Evolutionary conservation across 2,329 filamentous ascomycete species (phyloP), one percentile per base, ranked within the genome.

Genomic region (Dryadomyces quercivorus): DNA sequence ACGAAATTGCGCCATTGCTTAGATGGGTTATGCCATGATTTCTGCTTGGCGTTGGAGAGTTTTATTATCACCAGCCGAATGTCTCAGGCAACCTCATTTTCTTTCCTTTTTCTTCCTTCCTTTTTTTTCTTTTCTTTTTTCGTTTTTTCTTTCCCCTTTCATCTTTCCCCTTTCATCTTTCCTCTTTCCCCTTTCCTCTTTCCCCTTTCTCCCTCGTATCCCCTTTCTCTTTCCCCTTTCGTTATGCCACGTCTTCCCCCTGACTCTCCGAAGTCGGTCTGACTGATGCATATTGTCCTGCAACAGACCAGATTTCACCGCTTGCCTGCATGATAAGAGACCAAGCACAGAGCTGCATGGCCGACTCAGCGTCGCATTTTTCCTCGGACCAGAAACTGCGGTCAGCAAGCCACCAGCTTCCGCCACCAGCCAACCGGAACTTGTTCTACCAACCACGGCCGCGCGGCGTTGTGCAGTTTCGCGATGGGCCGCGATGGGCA

Each of bases 301-400:
- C 21, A 9, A 26, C 26, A 34, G 21, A 26, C 12, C 13, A 21
- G 20, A 26, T 15, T 47, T 47, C 21, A 48, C 46, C 46, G 26
- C 46, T n/a, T 34, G 46, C 46, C 36, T 48, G 46, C 46, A 48
- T 36, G 46, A 48, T 48, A 48, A 48, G 46, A 48, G 46, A 15
- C 16, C 15, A 18, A 7, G 9, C 22, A 18, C 26, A 46, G 13
- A 46, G 18, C 44, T 46, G 44, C 44, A 48, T 7, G 46, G 26
- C 46, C 31, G 46, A 22, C 26, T 22, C 15, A 48, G 36, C 26
- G 46, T 36, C 46, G 46, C 31, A 48, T 48, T 48, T 34, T 36
- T 10, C 15, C 26, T 22, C 22, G 8, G 15, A 31, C 45, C 44
- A 6, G 20, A 16, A 15, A 31, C 26, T 31, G 26, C 26, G 36